These are phyloP conservation scores for Trichoderma asperelloides DNA, from an alignment of 495 filamentous ascomycete genomes.

Conservation along the genomic window DNA sequence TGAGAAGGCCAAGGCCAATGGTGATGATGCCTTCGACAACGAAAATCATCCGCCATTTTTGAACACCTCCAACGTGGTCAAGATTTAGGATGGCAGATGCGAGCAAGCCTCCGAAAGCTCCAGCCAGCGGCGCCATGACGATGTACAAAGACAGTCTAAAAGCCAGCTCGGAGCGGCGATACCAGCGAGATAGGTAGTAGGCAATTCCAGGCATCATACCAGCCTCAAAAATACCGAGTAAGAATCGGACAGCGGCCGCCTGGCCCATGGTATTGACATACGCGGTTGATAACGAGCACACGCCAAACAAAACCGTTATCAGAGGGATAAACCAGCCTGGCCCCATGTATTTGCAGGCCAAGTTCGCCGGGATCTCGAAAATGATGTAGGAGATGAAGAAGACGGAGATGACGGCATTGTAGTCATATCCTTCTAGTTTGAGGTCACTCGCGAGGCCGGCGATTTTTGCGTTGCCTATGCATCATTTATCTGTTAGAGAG, in stretches of 20 bases:
- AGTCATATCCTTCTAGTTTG: slow-evolving; percentile 49
- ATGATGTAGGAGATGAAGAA: slow-evolving; percentile 75
- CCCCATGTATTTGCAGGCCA: slow-evolving; percentile 43
- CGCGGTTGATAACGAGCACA: slow-evolving; percentile 38
- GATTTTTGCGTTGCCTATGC: slow-evolving; percentile 26
- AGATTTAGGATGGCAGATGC: slow-evolving; percentile 61
- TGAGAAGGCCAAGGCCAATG: slow-evolving; percentile 48
- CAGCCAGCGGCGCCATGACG: slow-evolving; percentile 65
- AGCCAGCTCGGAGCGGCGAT: slow-evolving; percentile 55
- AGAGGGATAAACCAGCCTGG: slow-evolving; percentile 51
- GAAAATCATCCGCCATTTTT: slow-evolving; percentile 74
- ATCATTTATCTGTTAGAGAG: slow-evolving; percentile 12
- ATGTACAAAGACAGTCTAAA: slow-evolving; percentile 76
- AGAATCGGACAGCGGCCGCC: slow-evolving; percentile 39
- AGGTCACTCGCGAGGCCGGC: slow-evolving; percentile 51
- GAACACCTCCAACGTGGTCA: slow-evolving; percentile 55
- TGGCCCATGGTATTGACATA: slow-evolving; percentile 30
- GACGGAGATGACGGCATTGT: slow-evolving; percentile 40
- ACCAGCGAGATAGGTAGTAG: slow-evolving; percentile 66
- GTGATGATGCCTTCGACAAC: slow-evolving; percentile 66
- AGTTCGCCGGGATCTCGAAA: slow-evolving; percentile 68
- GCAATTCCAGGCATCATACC: slow-evolving; percentile 66
- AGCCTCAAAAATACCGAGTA: slow-evolving; percentile 58
- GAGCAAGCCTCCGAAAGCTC: slow-evolving; percentile 71
- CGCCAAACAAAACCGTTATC: slow-evolving; percentile 26